These are phyloP conservation scores for Cicer chorassanicum DNA, from an alignment of 306 rosid genomes.

Conservation along the genomic window DNA sequence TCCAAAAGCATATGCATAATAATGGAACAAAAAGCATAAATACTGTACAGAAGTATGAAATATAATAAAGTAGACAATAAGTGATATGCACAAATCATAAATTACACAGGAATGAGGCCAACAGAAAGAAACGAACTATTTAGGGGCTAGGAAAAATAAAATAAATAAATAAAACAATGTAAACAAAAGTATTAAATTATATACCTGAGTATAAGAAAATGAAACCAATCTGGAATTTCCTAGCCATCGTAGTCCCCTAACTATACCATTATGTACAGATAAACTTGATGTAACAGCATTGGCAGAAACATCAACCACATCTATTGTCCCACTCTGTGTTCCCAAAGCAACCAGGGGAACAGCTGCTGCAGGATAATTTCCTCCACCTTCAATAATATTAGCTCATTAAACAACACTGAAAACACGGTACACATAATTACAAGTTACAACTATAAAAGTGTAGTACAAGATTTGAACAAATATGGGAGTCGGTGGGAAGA, in stretches of 20 bases:
- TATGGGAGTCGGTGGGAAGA: constrained; percentile 45
- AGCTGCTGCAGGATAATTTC: constrained; percentile 87
- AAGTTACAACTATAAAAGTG: constrained; percentile 8
- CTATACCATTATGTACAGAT: constrained; percentile 76
- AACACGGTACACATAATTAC: constrained; percentile 28
- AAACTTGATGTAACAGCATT: constrained; percentile 86
- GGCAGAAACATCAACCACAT: constrained; percentile 91
- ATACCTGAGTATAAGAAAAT: constrained; percentile 91
- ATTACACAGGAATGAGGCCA: constrained; percentile 14
- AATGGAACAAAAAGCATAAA: constrained; percentile 35
- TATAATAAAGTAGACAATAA: constrained; percentile 14
- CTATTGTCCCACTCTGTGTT: constrained; percentile 87
- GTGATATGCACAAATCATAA: constrained; percentile 35
- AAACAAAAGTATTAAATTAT: constrained; percentile 38
- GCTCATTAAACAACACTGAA: constrained; percentile 44
- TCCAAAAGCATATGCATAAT: constrained; percentile 46
- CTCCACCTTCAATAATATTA: constrained; percentile 77
- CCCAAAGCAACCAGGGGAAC: constrained; percentile 99
- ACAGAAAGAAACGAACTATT: constrained; percentile 14
- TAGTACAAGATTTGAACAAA: constrained; percentile 44
- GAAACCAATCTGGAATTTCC: constrained; percentile 99
- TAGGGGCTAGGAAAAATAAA: constrained; percentile 18
- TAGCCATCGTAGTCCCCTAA: constrained; percentile 97
- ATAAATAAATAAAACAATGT: constrained; percentile 21
- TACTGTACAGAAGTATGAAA: constrained; percentile 18